Evolutionary conservation across 164 flowering plant genomes (phyloP).

Genomic region (Vitis riparia): DNA sequence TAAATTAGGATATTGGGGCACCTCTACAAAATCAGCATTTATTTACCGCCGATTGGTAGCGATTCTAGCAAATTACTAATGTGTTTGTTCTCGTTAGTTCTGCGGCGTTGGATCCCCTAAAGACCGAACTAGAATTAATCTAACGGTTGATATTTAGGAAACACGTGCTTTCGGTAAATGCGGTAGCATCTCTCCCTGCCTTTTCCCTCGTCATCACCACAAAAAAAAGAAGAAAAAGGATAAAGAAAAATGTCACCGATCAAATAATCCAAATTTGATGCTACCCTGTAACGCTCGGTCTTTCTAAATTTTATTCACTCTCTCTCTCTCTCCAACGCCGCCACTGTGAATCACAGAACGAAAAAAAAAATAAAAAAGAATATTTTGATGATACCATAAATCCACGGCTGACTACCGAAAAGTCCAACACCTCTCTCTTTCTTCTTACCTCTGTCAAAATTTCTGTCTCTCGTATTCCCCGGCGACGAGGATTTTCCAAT

Average conservation of each 20-base stretch:
- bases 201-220: too few relatives aligned
- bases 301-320: not conserved
- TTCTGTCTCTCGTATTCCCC: not conserved
- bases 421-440: conserved; percentile 8
- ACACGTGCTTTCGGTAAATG: too few relatives aligned
- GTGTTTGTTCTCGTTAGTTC: too few relatives aligned
- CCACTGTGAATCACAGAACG: conserved; percentile 9
- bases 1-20: too few relatives aligned
- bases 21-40: too few relatives aligned
- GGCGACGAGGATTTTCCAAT: conserved; percentile 2
- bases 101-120: too few relatives aligned
- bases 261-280: conserved; percentile 1
- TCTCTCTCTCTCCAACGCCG: conserved; percentile 6
- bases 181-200: too few relatives aligned
- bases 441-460: not conserved
- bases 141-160: too few relatives aligned
- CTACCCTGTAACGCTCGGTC: not conserved
- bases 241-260: not conserved
- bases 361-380: not conserved
- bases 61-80: too few relatives aligned
- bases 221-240: too few relatives aligned
- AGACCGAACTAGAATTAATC: too few relatives aligned
- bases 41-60: too few relatives aligned
- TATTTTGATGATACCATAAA: conserved; percentile 1
- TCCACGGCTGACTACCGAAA: conserved; percentile 11